Percentiles rank a stretch among this genome's conserved stretches.
These are phyloP conservation scores for Peniophora sp. DNA, from an alignment of 1,284 basidiomycete genomes.

Conservation along the genomic window DNA sequence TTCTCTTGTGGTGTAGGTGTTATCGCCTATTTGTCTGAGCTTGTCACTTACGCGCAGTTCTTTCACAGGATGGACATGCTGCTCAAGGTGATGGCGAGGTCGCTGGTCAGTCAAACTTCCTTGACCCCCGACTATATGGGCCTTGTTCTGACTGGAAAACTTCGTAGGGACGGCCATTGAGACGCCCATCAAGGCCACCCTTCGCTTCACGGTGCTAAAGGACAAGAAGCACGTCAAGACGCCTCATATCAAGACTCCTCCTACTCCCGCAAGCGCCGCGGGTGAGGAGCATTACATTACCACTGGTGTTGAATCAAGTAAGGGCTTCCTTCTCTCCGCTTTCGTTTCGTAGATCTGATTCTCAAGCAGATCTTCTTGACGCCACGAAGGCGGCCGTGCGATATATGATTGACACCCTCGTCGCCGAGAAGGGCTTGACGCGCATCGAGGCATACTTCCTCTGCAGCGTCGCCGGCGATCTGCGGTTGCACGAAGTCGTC, in stretches of 20 bases:
- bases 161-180: conserved; percentile 50
- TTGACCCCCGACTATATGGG: conserved; percentile 48
- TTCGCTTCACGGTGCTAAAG: conserved; percentile 48
- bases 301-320: conserved; percentile 44
- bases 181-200: conserved; percentile 48
- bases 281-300: conserved; percentile 46
- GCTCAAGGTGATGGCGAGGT: conserved; percentile 50
- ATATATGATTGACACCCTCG: conserved; percentile 47
- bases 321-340: conserved; percentile 1
- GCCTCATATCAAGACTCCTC: conserved; percentile 40
- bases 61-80: conserved; percentile 53
- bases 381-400: conserved; percentile 47
- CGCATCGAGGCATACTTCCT: conserved; percentile 49
- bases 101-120: not conserved
- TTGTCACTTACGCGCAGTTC: not conserved
- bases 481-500: conserved; percentile 57
- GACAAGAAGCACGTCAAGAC: conserved; percentile 49
- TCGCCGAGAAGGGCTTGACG: conserved; percentile 30
- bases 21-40: not conserved
- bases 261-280: conserved; percentile 8
- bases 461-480: conserved; percentile 52
- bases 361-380: conserved; percentile 36
- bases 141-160: not conserved
- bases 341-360: not conserved
- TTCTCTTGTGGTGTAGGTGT: conserved; percentile 50